Evolutionary conservation across 768 basidiomycete genomes (phyloP), one percentile per base, ranked within the genome.

Genomic region (Pisolithus orientalis): DNA sequence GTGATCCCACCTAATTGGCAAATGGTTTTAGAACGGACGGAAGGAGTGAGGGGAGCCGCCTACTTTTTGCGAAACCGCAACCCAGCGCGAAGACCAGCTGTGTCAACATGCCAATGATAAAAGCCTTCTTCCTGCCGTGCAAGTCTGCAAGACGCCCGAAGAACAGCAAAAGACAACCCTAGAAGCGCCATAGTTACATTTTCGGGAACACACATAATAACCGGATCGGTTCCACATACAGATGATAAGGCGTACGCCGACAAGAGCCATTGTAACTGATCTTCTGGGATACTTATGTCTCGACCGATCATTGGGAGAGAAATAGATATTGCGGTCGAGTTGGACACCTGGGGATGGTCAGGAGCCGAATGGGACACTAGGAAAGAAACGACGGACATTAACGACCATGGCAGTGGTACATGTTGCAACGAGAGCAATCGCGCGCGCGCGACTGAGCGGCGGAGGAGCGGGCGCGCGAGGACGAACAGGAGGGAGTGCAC

Each of bases 81-180:
- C 72, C 85, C 0, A 94, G 60, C 0, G 83, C 78, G 54, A 86
- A 85, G 0, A 74, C 71, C 7, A 73, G 63, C 37, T 85, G 75
- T 51, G 76, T 70, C 4, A 70, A 7, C 29, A 81, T 79, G 2
- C 92, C 92, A 4, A 72, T 9, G 6, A 85, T 51, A 65, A 90
- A 94, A 0, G 74, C 74, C 32, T 72, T 75, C 59, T 87, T 90
- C 31, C 89, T 77, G 1, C 92, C 90, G 56, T 85, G 83, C 2
- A 89, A 68, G 63, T 93, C 91, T 1, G 90, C 88, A 1, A 93
- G 65, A n/a, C 89, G 75, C 0, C 91, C 91, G 27, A 80, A 82
- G 11, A 90, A 76, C 9, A 93, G 73, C 3, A 92, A 76, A 10
- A 92, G 71, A 59, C 90, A 93, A 7, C 85, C 88, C 88, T 89